Evolutionary conservation across 73 alveolate species (phyloP).

Genomic region (Effrenium voratum): DNA sequence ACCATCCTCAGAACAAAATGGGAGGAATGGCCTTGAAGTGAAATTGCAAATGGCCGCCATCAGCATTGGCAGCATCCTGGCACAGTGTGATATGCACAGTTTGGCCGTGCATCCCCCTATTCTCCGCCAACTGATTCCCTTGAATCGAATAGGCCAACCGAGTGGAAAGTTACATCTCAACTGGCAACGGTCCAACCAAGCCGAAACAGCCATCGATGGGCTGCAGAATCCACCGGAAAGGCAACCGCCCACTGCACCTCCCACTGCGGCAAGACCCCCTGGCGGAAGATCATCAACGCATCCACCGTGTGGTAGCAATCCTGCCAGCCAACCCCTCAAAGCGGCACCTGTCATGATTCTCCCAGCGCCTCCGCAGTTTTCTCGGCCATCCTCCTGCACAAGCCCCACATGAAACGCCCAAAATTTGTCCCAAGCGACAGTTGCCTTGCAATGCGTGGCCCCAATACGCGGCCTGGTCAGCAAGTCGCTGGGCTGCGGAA

Average conservation of each 20-base stretch:
- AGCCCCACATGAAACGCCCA: neutral
- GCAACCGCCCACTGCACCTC: slow-evolving; percentile 57
- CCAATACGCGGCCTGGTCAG: slow-evolving; percentile 7
- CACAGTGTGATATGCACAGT: no score
- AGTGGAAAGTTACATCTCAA: no score
- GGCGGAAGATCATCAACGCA: slow-evolving; percentile 90
- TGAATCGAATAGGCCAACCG: no score
- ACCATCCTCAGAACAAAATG: neutral
- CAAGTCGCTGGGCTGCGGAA: slow-evolving; percentile 78
- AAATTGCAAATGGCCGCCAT: slow-evolving; percentile 87
- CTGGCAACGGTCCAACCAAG: no score
- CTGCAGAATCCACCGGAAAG: no score
- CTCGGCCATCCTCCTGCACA: slow-evolving; percentile 56
- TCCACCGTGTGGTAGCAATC: slow-evolving; percentile 56
- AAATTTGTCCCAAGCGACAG: neutral
- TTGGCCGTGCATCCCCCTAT: no score
- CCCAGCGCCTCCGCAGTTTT: neutral
- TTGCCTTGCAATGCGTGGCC: neutral
- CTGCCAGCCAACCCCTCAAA: neutral
- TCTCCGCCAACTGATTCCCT: no score
- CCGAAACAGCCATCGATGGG: no score
- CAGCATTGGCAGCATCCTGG: slow-evolving; percentile 74
- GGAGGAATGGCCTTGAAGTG: slow-evolving; percentile 65
- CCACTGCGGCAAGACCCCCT: slow-evolving; percentile 85
- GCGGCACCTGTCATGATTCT: neutral